Evolutionary conservation across 2,329 filamentous ascomycete species (phyloP), one percentile per base, ranked within the genome.

Genomic region (Tolypocladium guangdongense): DNA sequence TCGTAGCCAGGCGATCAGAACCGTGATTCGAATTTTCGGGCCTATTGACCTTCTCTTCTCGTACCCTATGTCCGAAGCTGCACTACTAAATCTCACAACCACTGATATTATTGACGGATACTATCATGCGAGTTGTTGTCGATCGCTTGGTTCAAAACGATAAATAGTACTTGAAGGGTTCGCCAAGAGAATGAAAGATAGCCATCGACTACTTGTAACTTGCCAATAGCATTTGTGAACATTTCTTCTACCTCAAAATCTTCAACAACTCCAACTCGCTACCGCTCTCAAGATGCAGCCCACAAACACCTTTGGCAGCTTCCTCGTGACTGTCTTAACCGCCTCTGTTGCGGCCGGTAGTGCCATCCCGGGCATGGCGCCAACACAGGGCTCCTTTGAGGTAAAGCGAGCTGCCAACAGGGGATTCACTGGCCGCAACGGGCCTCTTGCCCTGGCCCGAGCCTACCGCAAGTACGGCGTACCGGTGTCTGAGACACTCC

Each of bases 381-480:
- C 18, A 4, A 11, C 35, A n/a, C 49, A 41, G 20, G 49, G 36
- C 22, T 50, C 49, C 1, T 50, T 39, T 16, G 49, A 50, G 49
- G n/a, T 53, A 2, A 53, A 50, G 32, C 52, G 37, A n/a, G 18
- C 36, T 10, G 14, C 35, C 37, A 53, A 53, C 45, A 22, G 43
- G 11, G 33, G 24, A 24, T 53, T 53, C 27, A 32, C 46, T 16
- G 52, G 43, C 12, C 43, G 46, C 5, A 53, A 49, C 14, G 52
- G 52, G 3, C 45, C 52, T n/a, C 27, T 49, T 16, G 52, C 52
- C 30, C 18, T 53, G 36, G 58, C 59, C 30, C 60, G 64, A 51
- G 63, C 64, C 36, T 73, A 73, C 60, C 53, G 51, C 56, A 74
- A 74, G 62, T 72, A 66, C 46, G 63, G 66, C 48, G 61, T 59